Evolutionary conservation across 495 filamentous ascomycete genomes (phyloP).

Genomic region (Mytilinidion resinicola): DNA sequence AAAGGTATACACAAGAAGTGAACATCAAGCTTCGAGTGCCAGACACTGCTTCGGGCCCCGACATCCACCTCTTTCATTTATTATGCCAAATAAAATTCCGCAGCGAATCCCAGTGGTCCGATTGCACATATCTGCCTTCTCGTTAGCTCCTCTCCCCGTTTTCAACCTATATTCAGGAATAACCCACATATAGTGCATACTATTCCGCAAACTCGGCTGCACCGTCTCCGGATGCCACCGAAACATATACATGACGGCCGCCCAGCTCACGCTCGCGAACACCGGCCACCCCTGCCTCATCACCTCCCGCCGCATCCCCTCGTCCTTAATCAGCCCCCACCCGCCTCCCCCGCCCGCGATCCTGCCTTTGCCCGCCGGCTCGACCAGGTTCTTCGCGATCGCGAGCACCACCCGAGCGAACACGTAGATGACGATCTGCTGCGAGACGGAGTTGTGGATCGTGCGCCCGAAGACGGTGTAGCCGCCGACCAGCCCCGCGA

Average conservation of each 20-base stretch:
- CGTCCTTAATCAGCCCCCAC: slow-evolving; percentile 34
- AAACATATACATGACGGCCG: slow-evolving; percentile 90
- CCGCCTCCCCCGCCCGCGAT: slow-evolving; percentile 37
- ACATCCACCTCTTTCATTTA: slow-evolving; percentile 47
- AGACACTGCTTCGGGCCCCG: no score
- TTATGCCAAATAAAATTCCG: slow-evolving; percentile 77
- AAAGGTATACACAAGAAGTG: no score
- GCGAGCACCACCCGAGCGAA: slow-evolving; percentile 86
- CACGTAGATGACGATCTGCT: slow-evolving; percentile 98
- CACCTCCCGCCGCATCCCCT: slow-evolving; percentile 46
- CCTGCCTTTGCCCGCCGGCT: slow-evolving; percentile 43
- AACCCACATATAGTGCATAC: slow-evolving; percentile 96
- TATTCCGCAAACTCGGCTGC: slow-evolving; percentile 83
- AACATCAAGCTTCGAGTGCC: no score
- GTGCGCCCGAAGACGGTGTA: slow-evolving; percentile 89
- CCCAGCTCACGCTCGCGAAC: slow-evolving; percentile 88
- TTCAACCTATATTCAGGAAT: neutral
- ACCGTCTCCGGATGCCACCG: slow-evolving; percentile 83
- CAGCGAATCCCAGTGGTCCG: slow-evolving; percentile 77
- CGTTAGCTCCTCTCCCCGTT: slow-evolving; percentile 23
- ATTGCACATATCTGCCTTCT: slow-evolving; percentile 53
- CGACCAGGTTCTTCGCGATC: slow-evolving; percentile 71
- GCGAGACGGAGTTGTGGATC: slow-evolving; percentile 72
- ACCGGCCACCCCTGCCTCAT: slow-evolving; percentile 75
- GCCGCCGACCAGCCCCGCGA: slow-evolving; percentile 85